Percentiles rank a stretch among this genome's conserved stretches.
Conservation (phyloP, 176 grass and related monocot species). For the Musa acuminata region DNA sequence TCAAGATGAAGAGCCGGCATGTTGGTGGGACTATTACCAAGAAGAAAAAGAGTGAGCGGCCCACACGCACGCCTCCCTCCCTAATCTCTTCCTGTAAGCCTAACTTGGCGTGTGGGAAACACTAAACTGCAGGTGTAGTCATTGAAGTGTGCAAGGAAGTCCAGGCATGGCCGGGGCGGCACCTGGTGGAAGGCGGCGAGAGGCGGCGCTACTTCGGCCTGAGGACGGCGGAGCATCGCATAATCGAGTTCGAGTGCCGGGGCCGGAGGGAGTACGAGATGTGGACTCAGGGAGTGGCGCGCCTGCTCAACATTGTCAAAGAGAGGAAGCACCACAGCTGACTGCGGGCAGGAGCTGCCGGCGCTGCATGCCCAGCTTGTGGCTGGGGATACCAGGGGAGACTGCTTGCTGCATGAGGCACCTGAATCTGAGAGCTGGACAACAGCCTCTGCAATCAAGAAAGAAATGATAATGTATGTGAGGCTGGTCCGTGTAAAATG, state of each 20-base stretch:
- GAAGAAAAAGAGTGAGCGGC: conserved; percentile 81
- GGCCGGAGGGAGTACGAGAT: conserved; percentile 50
- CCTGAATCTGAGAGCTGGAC: not conserved
- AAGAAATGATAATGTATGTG: not conserved
- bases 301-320: conserved; percentile 50
- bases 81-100: not conserved
- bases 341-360: not conserved
- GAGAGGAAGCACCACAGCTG: conserved; percentile 37
- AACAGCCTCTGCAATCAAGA: not conserved
- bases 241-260: conserved; percentile 92
- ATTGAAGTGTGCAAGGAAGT: conserved; percentile 85
- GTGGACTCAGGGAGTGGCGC: conserved; percentile 82
- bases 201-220: conserved; percentile 84
- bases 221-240: conserved; percentile 63
- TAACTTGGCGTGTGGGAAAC: not conserved
- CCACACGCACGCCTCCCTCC: not conserved
- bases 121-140: conserved; percentile 40
- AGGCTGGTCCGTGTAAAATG: not conserved
- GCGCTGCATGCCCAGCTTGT: no score
- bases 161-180: conserved; percentile 73
- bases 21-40: conserved; percentile 82
- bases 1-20: conserved; percentile 94
- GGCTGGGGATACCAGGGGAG: no score
- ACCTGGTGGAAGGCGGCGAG: conserved; percentile 66
- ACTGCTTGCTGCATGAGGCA: no score